These are phyloP conservation scores for Fonsecaea monophora DNA, from an alignment of 2,329 filamentous ascomycete genomes.

Conservation along the genomic window DNA sequence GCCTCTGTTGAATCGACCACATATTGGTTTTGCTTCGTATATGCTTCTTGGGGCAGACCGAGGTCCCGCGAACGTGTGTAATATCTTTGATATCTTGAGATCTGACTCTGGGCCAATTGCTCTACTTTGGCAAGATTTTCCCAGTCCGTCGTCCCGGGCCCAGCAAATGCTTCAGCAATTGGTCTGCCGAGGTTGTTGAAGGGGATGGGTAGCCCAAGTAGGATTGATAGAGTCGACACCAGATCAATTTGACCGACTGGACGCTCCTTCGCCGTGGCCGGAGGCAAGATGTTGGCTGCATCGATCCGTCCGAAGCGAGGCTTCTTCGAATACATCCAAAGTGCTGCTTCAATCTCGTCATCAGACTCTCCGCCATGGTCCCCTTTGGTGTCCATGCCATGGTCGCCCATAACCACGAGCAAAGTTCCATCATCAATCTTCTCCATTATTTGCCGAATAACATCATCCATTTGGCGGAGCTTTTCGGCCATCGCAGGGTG, in stretches of 20 bases:
- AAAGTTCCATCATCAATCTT: slow-evolving; percentile 83
- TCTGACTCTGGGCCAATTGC: slow-evolving; percentile 79
- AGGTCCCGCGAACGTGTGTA: slow-evolving; percentile 63
- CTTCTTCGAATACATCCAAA: slow-evolving; percentile 98
- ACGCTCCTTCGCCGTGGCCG: slow-evolving; percentile 75
- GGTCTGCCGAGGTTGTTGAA: slow-evolving; percentile 94
- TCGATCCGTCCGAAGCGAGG: slow-evolving; percentile 80
- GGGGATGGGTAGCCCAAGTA: slow-evolving; percentile 89
- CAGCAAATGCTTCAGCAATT: slow-evolving; percentile 89
- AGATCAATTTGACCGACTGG: slow-evolving; percentile 89
- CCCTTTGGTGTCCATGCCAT: slow-evolving; percentile 96
- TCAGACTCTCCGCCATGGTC: slow-evolving; percentile 99
- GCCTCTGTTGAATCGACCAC: slow-evolving; percentile 40
- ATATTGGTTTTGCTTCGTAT: slow-evolving; percentile 18
- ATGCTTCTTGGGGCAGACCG: slow-evolving; percentile 27
- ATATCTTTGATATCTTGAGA: slow-evolving; percentile 84
- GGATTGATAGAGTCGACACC: slow-evolving; percentile 85
- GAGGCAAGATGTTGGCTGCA: slow-evolving; percentile 64
- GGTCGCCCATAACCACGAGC: slow-evolving; percentile 96
- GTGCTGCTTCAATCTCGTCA: slow-evolving; percentile 88
- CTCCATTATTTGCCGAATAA: slow-evolving; percentile 74
- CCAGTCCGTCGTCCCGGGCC: slow-evolving; percentile 61
- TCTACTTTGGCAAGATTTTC: slow-evolving; percentile 78
- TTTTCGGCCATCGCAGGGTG: slow-evolving; percentile 92
- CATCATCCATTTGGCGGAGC: slow-evolving; percentile 84